Evolutionary conservation across 805 yeast genomes (phyloP), one percentile per base, ranked within the genome.

Genomic region (Saccharomyces jurei): DNA sequence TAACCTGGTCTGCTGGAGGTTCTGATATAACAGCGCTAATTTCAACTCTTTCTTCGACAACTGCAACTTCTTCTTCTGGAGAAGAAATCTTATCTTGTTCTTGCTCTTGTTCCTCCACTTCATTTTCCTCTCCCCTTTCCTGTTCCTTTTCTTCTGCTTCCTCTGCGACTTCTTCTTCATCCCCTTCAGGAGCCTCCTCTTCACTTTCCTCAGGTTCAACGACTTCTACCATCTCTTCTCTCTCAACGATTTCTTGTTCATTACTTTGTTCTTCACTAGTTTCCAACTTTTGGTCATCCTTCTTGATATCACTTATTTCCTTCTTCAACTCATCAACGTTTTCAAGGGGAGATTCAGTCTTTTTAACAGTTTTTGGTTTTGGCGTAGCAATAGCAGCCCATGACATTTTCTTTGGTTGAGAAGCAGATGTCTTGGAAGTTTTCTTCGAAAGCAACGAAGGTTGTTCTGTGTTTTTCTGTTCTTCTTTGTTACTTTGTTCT

Each of bases 311-410:
- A 62, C 74, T 54, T 30, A 66, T 68, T 70, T 54, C 78, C 61
- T 62, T 71, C 75, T 68, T 77, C 56, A 69, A 55, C 25, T 57
- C 62, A 36, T 59, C 61, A 6, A 68, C 63, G 48, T 67, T 60
- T 14, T 65, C 63, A 44, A 68, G 55, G 21, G 70, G 65, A 41
- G 66, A 56, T 50, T 56, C 61, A 6, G 28, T 69, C 64, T 63
- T 63, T 36, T 69, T 66, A 31, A 67, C 69, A 47, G 63, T 58
- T 52, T 64, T 69, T 41, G 74, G 69, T 63, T 78, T 76, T 48
- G 89, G 84, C 54, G 81, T 72, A 52, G 84, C 84, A 62, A 85
- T 81, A 17, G 90, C 80, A 30, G 89, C 89, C 87, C 89, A 84
- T 4, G 89, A 76, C 63, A 76, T 74, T 60, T 74, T 68, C 62